Evolutionary conservation across 257 asterid species (phyloP).

Genomic region (Gentiana dahurica): DNA sequence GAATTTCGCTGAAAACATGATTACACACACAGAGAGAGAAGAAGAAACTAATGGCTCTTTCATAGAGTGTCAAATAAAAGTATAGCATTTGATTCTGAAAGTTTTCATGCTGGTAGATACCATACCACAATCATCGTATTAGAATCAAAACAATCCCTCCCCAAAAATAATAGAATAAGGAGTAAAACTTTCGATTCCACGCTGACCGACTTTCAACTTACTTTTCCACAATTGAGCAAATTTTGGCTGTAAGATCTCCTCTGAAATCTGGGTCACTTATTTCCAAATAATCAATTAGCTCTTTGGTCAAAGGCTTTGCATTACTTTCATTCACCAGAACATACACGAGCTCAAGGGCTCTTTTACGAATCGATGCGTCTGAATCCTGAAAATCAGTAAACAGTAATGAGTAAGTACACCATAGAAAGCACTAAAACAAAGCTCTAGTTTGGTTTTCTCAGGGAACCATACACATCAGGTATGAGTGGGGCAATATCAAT

Average conservation of each 20-base stretch:
- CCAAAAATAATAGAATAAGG: conserved; percentile 1
- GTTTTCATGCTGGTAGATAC: no score
- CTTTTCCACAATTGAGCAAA: conserved; percentile 95
- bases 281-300: conserved; percentile 82
- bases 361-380: conserved; percentile 97
- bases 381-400: conserved; percentile 59
- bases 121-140: not conserved
- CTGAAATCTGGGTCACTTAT: conserved; percentile 84
- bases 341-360: conserved; percentile 93
- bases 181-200: not conserved
- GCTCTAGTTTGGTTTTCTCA: no score
- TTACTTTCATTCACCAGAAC: conserved; percentile 85
- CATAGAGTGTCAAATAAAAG: no score
- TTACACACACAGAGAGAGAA: no score
- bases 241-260: conserved; percentile 87
- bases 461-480: no score
- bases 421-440: not conserved
- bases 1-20: no score
- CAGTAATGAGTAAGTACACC: not conserved
- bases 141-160: conserved; percentile 1
- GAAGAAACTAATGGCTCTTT: no score
- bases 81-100: no score
- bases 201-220: conserved; percentile 33
- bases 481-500: no score
- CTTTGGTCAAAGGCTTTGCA: conserved; percentile 79